Percentiles rank a stretch among this genome's conserved stretches.
phyloP scores from a whole-genome alignment of 225 moss, liverwort and hornwort species.

The Pseudisothecium myosuroides region DNA sequence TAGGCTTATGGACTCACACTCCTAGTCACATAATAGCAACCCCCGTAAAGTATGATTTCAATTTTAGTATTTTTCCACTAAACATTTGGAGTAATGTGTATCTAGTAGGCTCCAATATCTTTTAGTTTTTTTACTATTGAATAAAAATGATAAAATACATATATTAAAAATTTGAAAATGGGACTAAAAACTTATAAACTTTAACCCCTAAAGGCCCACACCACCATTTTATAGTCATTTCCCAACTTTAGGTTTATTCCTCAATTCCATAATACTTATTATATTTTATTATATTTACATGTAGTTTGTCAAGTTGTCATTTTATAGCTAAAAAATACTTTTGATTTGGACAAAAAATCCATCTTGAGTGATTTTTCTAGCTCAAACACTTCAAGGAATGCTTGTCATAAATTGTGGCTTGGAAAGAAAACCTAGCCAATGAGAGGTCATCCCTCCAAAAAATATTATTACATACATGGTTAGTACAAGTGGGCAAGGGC shows the following conservation, averaged over 20 bases:
- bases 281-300: too few relatives aligned
- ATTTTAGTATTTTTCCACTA: neutral
- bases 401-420: fast-evolving
- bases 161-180: neutral
- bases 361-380: neutral
- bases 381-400: neutral
- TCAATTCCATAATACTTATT: too few relatives aligned
- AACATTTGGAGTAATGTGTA: neutral
- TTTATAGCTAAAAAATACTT: neutral
- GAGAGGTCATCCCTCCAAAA: neutral
- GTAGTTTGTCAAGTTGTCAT: neutral
- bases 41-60: too few relatives aligned
- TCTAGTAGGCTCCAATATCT: neutral
- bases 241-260: neutral
- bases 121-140: neutral
- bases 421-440: neutral
- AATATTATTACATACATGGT: too few relatives aligned
- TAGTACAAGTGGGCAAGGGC: neutral
- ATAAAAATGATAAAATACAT: neutral
- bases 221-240: too few relatives aligned
- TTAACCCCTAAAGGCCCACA: neutral
- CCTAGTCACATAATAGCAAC: too few relatives aligned
- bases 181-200: neutral
- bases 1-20: too few relatives aligned
- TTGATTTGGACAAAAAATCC: neutral